Evolutionary conservation across 225 moss, liverwort and hornwort genomes (phyloP), one percentile per base, ranked within the genome.

Genomic region (Antitrichia curtipendula): DNA sequence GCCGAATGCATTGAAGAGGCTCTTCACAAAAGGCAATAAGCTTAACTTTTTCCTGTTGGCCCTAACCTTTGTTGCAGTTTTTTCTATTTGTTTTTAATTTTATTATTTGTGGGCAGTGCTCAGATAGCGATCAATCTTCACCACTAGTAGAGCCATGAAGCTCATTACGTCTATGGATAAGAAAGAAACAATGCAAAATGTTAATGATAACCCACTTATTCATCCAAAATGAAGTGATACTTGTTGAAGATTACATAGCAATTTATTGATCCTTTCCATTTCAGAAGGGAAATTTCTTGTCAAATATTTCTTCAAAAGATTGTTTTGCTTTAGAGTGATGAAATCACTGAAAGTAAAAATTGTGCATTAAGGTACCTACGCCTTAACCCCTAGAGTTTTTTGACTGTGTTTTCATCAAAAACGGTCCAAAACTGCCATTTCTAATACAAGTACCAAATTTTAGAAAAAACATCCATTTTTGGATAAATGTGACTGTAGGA

Each of bases 101-200:
- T 4, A 73, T 47, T 47, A 19, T 31, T 47, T n/a, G 53, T n/a
- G 25, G 16, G 2, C 7, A n/a, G 25, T n/a, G 10, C 8, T 50
- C 50, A 15, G 7, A n/a, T 23, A 16, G 54, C 0, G 0, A n/a
- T 54, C 9, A 0, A 36, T 36, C 15, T 9, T n/a, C 7, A 5
- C 7, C n/a, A n/a, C n/a, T n/a, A n/a, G n/a, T 36, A 5, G 14
- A 75, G 23, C 7, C 75, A 36, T 5, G 23, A 38, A 53, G 11
- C 12, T 56, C 38, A 54, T 27, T 27, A 17, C 27, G 40, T 56
- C 5, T 10, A n/a, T 7, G 7, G 12, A 27, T 18, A 38, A 2
- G 0, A 8, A 28, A 11, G 28, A 40, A 78, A 40, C 40, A 40
- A n/a, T 12, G 57, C 18, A 40, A 40, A 57, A 57, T 28, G 57